Conservation (phyloP, 768 basidiomycete species). For the Termitomyces sp. region DNA sequence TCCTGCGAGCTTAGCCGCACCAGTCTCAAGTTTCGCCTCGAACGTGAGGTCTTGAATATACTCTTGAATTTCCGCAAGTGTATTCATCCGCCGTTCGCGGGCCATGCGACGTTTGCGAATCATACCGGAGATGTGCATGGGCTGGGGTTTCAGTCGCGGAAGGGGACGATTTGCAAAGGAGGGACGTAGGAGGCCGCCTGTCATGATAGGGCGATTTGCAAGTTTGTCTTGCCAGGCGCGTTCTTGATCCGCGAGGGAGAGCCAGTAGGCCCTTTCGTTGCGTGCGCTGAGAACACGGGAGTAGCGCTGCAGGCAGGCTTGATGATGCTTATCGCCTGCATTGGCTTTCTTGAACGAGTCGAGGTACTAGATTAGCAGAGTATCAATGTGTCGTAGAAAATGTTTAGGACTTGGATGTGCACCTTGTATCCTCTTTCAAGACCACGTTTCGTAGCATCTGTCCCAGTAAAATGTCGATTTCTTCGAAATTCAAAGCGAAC, state of each 20-base stretch:
- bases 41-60: slow-evolving; percentile 22
- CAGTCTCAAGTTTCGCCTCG: slow-evolving; percentile 34
- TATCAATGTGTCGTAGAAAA: neutral
- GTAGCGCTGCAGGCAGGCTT: slow-evolving; percentile 49
- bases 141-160: slow-evolving; percentile 79
- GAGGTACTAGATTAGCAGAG: slow-evolving; percentile 44
- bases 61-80: slow-evolving; percentile 25
- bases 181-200: slow-evolving; percentile 65
- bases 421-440: slow-evolving; percentile 57
- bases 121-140: slow-evolving; percentile 63
- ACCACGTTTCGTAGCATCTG: slow-evolving; percentile 37
- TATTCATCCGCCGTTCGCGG: slow-evolving; percentile 37
- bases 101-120: slow-evolving; percentile 42
- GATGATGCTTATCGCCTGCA: slow-evolving; percentile 43
- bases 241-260: slow-evolving; percentile 34
- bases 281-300: slow-evolving; percentile 49
- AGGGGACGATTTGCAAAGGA: slow-evolving; percentile 63
- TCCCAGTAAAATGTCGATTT: slow-evolving; percentile 49
- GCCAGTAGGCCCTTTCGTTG: slow-evolving; percentile 43
- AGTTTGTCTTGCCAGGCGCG: slow-evolving; percentile 55
- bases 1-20: slow-evolving; percentile 9
- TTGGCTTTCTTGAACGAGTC: slow-evolving; percentile 50
- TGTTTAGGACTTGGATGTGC: slow-evolving; percentile 13
- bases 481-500: slow-evolving; percentile 49
- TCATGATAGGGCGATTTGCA: slow-evolving; percentile 60